Base-by-base conservation (phyloP, 148 eudicot species). In the Suaeda aralocaspica region DNA sequence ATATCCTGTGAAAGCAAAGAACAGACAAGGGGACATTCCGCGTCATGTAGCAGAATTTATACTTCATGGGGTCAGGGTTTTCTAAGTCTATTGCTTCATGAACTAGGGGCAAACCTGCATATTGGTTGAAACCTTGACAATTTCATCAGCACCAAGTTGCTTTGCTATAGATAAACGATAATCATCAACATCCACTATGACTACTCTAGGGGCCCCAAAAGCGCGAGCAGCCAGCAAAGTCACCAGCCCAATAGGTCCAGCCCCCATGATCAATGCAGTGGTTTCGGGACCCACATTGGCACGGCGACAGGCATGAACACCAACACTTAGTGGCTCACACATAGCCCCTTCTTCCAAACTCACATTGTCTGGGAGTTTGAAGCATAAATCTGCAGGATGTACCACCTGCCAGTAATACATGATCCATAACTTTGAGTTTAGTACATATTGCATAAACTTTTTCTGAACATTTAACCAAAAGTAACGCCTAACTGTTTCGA, bases 301-400 rank as follows among this genome's bases (percentile, higher is more conserved):
- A n/a, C 96, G 89, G 0, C 93, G 89, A 82, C 96, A 91, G 67
- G 88, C 96, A 69, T 91, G 89, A 59, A 91, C 82, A 14, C 91
- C 96, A 22, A 91, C 96, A 72, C 96, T 91, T 49, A 91, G 70
- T 9, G 96, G 90, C 66, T 83, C 88, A 48, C 89, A 85, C 86
- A 87, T 82, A 25, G 89, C 91, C 50, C 93, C 92, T 78, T 89
- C 95, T 75, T 92, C 97, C 73, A 91, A 82, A 67, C 85, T 91
- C 69, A 91, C 96, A 85, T 91, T 74, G 77, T 91, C 75, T 76
- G 97, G 96, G 30, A 92, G 84, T 74, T 92, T 92, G 78, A 89
- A 92, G 77, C 97, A 94, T 67, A 94, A 78, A 39, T 91, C 93
- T n/a, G 91, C 97, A 31, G 97, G 99, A 82, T 94, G 99, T 67